Evolutionary conservation across 2,329 filamentous ascomycete species (phyloP), one percentile per base, ranked within the genome.

Genomic region (Biscogniauxia sp.): DNA sequence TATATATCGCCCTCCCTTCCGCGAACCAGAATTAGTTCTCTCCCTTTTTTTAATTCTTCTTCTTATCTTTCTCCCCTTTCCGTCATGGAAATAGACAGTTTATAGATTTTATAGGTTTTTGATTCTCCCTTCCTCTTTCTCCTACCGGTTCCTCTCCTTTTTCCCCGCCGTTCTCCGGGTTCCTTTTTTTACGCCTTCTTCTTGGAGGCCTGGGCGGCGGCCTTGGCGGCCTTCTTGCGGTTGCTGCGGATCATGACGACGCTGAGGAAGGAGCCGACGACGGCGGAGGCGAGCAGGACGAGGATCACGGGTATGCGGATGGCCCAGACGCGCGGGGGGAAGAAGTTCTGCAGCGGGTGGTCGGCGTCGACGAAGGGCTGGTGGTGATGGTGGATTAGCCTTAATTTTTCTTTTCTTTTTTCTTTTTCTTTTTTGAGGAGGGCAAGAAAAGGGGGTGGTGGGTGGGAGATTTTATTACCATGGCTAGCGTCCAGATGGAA

Each of bases 191-290:
- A 92, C 62, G 88, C 87, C 88, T 96, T 95, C 88, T 97, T 96
- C 83, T 92, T 92, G 28, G 28, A 32, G 28, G 2, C 37, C 37
- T 45, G 15, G 32, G 82, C 81, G 20, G 90, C 89, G 60, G 90
- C 89, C 79, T 98, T 99, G 69, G 92, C 88, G 3, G 92, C 92
- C 87, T 95, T 97, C 87, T 98, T 98, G 77, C 90, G 85, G 83
- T 97, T 97, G 84, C 94, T 98, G 76, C 92, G 88, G 80, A 99
- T 98, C 95, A 99, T 99, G 73, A 99, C 94, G 74, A 97, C 88
- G 72, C 91, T 90, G 69, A 99, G 84, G 83, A 99, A 99, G 62
- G 92, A 96, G 66, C 95, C 95, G 63, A 99, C 94, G 62, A 99
- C 93, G 61, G 95, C 93, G 62, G 89, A 93, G 66, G 90, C 93